Evolutionary conservation across 352 stramenopile species (phyloP), one percentile per base, ranked within the genome.

Genomic region (Globisporangium yorkense): DNA sequence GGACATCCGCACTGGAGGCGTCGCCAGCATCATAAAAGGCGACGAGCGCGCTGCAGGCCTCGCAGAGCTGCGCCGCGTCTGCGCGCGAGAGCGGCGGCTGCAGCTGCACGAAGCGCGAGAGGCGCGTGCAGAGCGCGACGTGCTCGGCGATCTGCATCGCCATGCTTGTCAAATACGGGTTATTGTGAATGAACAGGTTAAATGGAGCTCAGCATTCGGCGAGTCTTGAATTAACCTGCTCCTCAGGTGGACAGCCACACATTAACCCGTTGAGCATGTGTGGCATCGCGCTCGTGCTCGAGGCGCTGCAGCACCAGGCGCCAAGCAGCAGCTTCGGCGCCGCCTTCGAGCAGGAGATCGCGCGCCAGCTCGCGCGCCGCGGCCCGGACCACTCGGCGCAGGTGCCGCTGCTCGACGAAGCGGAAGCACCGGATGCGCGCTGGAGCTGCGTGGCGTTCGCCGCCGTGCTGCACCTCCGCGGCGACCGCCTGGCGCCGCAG

Each of bases 401-500:
- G 31, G 39, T 18, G 33, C 15, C 8, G 5, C 13, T 61, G 33
- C 33, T 39, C 33, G 33, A 39, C 8, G 33, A 15, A 8, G 33
- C 33, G 8, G 33, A 39, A 7, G 31, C 31, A 9, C 31, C 31
- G 8, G 31, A 7, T 35, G 18, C 10, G 18, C 47, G 96, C 51
- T 68, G 71, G 24, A 27, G 24, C 24, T 27, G 24, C 54, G 65
- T 98, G 33, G 33, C 33, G 51, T 68, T 87, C 55, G 84, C 80
- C 51, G 87, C 88, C 7, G 93, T 98, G 52, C 69, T 98, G 56
- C 87, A 98, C 69, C 78, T 98, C 51, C 81, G 94, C 35, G 88
- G 92, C 12, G 59, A 77, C 40, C 39, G 65, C 21, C 20, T 96
- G 13, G 71, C 67, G 6, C 24, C 61, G n/a, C 95, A 98, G 74